These are phyloP conservation scores for Podila horticola DNA, from an alignment of 192 early-diverging fungal genomes.

Conservation along the genomic window DNA sequence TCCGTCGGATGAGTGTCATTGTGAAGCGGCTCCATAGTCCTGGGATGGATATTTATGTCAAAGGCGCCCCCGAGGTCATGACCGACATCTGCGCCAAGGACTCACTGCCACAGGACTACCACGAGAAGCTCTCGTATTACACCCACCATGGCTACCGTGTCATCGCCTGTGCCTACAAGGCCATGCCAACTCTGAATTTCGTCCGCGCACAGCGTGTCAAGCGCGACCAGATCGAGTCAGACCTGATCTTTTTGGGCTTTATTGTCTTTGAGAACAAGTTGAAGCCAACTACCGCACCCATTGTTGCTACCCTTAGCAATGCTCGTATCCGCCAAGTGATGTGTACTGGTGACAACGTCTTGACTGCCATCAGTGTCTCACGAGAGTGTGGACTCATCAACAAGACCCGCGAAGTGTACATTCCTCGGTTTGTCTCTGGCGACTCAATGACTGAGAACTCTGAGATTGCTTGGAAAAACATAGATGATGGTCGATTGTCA, in stretches of 20 bases:
- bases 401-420: slow-evolving; percentile 76
- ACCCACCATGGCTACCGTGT: slow-evolving; percentile 98
- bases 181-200: slow-evolving; percentile 75
- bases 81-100: slow-evolving; percentile 85
- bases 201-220: slow-evolving; percentile 81
- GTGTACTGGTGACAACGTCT: slow-evolving; percentile 98
- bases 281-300: slow-evolving; percentile 84
- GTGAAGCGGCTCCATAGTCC: slow-evolving; percentile 75
- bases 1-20: slow-evolving; percentile 95
- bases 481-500: slow-evolving; percentile 54
- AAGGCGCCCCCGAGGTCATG: slow-evolving; percentile 98
- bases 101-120: slow-evolving; percentile 87
- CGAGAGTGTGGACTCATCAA: slow-evolving; percentile 93
- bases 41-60: slow-evolving; percentile 88
- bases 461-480: slow-evolving; percentile 78
- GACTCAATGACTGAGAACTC: slow-evolving; percentile 61
- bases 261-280: slow-evolving; percentile 99
- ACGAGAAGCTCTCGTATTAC: slow-evolving; percentile 81
- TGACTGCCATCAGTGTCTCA: slow-evolving; percentile 95
- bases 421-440: slow-evolving; percentile 75
- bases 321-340: slow-evolving; percentile 95
- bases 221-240: slow-evolving; percentile 85
- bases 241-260: slow-evolving; percentile 92
- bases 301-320: slow-evolving; percentile 78
- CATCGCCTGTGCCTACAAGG: slow-evolving; percentile 89